These are phyloP conservation scores for Brachypodium distachyon DNA, from an alignment of 202 grass and related monocot genomes.

Conservation along the genomic window DNA sequence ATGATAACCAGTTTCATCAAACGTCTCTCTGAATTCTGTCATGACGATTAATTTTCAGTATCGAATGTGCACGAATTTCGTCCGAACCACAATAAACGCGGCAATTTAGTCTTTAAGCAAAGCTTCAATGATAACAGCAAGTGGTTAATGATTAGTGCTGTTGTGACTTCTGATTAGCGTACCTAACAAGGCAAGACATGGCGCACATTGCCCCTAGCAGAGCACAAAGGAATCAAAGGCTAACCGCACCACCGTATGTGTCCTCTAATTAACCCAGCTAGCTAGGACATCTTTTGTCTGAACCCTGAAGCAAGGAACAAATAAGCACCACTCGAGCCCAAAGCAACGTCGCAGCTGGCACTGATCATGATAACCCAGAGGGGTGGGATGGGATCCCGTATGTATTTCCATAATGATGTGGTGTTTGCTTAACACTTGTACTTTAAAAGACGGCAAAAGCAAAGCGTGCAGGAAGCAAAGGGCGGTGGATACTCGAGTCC, in stretches of 20 bases:
- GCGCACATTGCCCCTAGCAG: neutral
- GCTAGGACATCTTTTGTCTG: constrained; percentile 24
- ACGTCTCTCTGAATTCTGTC: neutral
- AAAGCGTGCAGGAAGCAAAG: constrained; percentile 1
- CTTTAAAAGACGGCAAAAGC: constrained; percentile 23
- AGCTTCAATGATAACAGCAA: constrained; percentile 25
- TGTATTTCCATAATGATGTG: constrained; percentile 16
- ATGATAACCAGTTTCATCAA: neutral
- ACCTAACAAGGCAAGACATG: neutral
- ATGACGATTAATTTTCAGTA: neutral
- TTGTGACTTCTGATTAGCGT: neutral
- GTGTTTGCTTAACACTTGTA: neutral
- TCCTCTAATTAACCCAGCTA: constrained; percentile 2
- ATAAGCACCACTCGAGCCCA: neutral
- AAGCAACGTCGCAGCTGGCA: constrained; percentile 14
- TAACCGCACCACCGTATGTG: neutral
- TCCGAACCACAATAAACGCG: neutral
- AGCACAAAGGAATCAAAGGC: neutral
- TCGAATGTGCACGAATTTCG: neutral
- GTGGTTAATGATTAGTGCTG: constrained; percentile 11
- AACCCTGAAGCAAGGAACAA: constrained; percentile 32
- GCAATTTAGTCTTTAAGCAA: constrained; percentile 29
- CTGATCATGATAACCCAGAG: constrained; percentile 16
- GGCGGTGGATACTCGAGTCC: constrained; percentile 8
- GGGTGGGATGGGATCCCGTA: neutral